Conservation (phyloP, 441 rosid genomes). For the Arabidopsis lyrata region DNA sequence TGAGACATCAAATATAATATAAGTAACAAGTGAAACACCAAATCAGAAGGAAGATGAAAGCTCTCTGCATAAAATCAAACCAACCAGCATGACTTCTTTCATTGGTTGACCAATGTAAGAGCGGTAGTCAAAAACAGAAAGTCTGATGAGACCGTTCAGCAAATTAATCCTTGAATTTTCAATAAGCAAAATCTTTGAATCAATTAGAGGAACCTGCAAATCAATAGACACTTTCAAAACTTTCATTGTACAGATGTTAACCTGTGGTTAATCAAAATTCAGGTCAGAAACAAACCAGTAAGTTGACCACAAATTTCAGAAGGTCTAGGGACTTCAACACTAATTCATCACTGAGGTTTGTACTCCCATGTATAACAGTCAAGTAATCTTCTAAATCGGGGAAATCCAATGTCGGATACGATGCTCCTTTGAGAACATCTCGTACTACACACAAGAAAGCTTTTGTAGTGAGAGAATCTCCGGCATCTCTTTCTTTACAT, state of each 20-base stretch:
- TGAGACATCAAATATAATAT: too few relatives aligned
- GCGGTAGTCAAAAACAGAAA: too few relatives aligned
- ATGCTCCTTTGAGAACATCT: constrained; percentile 2
- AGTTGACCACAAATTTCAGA: background rate
- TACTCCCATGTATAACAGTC: background rate
- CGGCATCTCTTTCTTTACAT: background rate
- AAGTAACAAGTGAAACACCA: too few relatives aligned
- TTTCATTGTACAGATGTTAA: background rate
- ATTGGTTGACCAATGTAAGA: too few relatives aligned
- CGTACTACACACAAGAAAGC: background rate
- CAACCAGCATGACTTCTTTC: too few relatives aligned
- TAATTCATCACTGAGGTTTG: background rate
- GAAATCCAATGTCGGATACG: constrained; percentile 9
- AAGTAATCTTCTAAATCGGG: background rate
- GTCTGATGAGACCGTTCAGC: too few relatives aligned
- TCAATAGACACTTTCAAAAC: background rate
- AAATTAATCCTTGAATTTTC: too few relatives aligned
- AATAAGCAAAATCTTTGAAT: too few relatives aligned
- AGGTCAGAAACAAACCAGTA: background rate
- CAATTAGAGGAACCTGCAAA: too few relatives aligned
- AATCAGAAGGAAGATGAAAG: too few relatives aligned
- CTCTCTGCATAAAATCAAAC: too few relatives aligned
- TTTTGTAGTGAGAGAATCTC: background rate
- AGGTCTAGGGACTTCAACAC: background rate
- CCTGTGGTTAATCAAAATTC: background rate